Evolutionary conservation across 2,329 filamentous ascomycete genomes (phyloP).

Genomic region (Arachnomyces sp.): DNA sequence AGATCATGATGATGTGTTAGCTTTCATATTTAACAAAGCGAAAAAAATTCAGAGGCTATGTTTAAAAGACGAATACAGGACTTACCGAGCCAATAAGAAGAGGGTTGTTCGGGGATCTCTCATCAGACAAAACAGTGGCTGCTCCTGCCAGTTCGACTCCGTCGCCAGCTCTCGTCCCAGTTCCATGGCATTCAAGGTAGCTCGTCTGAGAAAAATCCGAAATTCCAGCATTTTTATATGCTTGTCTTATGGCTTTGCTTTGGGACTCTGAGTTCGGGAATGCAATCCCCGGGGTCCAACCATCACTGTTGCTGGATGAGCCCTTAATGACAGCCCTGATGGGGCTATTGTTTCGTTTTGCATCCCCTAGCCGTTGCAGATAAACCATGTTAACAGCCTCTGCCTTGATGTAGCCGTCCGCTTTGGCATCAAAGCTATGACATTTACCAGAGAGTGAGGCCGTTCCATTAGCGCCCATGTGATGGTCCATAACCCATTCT

Average conservation of each 20-base stretch:
- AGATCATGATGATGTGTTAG: no score
- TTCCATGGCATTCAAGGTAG: slow-evolving; percentile 8
- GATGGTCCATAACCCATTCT: no score
- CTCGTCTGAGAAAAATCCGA: slow-evolving; percentile 1
- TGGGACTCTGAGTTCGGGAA: slow-evolving; percentile 17
- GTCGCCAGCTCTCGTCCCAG: slow-evolving; percentile 4
- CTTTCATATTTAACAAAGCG: no score
- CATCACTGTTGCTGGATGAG: slow-evolving; percentile 18
- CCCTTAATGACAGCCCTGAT: slow-evolving; percentile 25
- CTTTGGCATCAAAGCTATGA: slow-evolving; percentile 27
- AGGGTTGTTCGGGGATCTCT: background rate
- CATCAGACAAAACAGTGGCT: no score
- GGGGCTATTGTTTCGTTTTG: slow-evolving; percentile 21
- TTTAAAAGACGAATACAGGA: no score
- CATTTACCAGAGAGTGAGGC: slow-evolving; percentile 12
- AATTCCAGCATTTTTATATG: slow-evolving; percentile 5
- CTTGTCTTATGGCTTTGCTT: slow-evolving; percentile 12
- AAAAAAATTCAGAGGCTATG: no score
- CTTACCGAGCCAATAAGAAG: slow-evolving; percentile 5
- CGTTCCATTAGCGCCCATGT: no score
- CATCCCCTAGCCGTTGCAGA: slow-evolving; percentile 22
- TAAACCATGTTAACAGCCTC: slow-evolving; percentile 22
- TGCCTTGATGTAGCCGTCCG: slow-evolving; percentile 38
- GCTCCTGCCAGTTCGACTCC: no score
- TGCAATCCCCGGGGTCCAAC: slow-evolving; percentile 17